Evolutionary conservation across 2,329 filamentous ascomycete genomes (phyloP).

Genomic region (Colletotrichum camelliae): DNA sequence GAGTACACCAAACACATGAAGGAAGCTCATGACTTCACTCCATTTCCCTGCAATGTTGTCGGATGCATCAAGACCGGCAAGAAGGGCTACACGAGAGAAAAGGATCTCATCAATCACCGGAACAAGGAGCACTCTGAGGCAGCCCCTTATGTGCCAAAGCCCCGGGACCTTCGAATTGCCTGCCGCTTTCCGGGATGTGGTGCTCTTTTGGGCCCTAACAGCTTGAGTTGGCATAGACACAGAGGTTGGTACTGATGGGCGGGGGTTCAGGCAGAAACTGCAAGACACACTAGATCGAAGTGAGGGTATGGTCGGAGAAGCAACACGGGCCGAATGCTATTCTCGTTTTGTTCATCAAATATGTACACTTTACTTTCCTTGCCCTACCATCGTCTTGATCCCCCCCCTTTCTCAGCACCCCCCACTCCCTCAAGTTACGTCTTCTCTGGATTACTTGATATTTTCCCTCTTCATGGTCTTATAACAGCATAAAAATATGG

Average conservation of each 20-base stretch:
- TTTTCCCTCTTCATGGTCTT: too few relatives aligned
- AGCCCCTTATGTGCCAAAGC: background rate
- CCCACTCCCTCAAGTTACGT: too few relatives aligned
- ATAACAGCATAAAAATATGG: too few relatives aligned
- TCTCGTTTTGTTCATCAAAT: too few relatives aligned
- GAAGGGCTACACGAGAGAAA: conserved; percentile 28
- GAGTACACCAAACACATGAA: conserved; percentile 41
- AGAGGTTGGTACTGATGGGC: background rate
- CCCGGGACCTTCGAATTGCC: background rate
- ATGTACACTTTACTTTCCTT: too few relatives aligned
- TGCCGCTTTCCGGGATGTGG: background rate
- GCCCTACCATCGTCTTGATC: too few relatives aligned
- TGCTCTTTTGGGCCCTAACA: background rate
- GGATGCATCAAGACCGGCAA: conserved; percentile 30
- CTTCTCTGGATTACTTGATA: too few relatives aligned
- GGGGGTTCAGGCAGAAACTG: background rate
- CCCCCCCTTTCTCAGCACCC: too few relatives aligned
- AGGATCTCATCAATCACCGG: conserved; percentile 30
- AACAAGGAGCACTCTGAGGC: conserved; percentile 23
- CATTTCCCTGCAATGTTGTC: conserved; percentile 33
- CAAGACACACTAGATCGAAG: background rate
- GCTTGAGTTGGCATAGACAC: background rate
- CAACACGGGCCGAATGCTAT: too few relatives aligned
- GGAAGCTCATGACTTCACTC: conserved; percentile 35
- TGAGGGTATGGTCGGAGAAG: too few relatives aligned